Evolutionary conservation across 2,329 filamentous ascomycete genomes (phyloP).

Genomic region (Mycogone perniciosa): DNA sequence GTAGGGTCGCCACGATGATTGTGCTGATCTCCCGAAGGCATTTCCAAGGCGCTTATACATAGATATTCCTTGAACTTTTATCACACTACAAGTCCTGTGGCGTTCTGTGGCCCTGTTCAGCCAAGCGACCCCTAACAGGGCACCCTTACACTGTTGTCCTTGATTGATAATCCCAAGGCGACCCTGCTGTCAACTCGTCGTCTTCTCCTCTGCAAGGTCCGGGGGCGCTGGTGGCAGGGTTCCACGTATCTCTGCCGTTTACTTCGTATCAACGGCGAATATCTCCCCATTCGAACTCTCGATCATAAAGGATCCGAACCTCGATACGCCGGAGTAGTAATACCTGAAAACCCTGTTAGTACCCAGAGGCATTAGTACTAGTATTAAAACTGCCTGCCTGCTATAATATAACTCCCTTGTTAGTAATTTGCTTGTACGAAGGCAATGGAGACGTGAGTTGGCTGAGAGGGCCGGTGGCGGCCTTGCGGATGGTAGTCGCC

Average conservation of each 20-base stretch:
- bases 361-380: not conserved
- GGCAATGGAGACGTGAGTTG: constrained; percentile 88
- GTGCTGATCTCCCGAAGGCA: no score
- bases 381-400: constrained; percentile 41
- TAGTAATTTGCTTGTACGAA: constrained; percentile 75
- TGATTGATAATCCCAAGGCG: constrained; percentile 36
- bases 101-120: no score
- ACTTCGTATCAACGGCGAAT: constrained; percentile 78
- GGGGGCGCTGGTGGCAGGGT: constrained; percentile 46
- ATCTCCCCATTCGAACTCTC: constrained; percentile 56
- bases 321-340: constrained; percentile 77
- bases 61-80: no score
- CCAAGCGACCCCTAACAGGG: no score
- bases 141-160: no score
- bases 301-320: constrained; percentile 72
- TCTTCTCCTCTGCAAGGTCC: constrained; percentile 19
- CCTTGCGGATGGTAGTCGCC: constrained; percentile 71
- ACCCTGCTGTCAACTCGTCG: constrained; percentile 23
- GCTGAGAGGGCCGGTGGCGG: constrained; percentile 81
- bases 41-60: no score
- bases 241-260: constrained; percentile 78
- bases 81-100: no score
- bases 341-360: constrained; percentile 44
- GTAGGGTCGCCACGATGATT: no score
- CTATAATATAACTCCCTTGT: constrained; percentile 78